phyloP scores from a whole-genome alignment of 768 basidiomycete genomes.

The Tulasnella sp. region DNA sequence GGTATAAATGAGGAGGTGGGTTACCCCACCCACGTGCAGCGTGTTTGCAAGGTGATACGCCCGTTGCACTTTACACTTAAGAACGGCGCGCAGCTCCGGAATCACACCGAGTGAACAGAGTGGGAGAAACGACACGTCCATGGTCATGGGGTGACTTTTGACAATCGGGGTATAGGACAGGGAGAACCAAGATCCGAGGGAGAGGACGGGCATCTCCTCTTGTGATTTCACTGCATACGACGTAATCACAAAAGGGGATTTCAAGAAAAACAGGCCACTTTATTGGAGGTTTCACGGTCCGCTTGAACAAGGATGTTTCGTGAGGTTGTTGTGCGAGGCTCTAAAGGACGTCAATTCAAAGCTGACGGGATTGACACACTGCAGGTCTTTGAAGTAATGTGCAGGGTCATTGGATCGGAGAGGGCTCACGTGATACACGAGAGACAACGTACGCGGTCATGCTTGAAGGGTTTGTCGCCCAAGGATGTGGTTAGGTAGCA shows the following conservation, averaged over 20 bases:
- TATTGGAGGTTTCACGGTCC: neutral
- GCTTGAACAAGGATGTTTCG: neutral
- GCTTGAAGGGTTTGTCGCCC: too few relatives aligned
- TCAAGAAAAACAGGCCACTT: neutral
- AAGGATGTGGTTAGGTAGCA: too few relatives aligned
- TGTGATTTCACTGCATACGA: neutral
- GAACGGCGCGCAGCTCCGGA: neutral
- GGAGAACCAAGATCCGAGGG: neutral
- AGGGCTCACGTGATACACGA: neutral
- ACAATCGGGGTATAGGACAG: neutral
- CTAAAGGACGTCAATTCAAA: neutral
- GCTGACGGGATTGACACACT: neutral
- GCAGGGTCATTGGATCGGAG: neutral
- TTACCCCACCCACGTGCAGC: constrained; percentile 20
- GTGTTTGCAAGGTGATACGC: constrained; percentile 21
- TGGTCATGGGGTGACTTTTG: neutral
- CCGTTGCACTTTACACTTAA: neutral
- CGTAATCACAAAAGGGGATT: neutral
- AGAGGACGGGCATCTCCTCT: neutral
- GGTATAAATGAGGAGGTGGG: neutral
- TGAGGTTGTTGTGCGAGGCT: neutral
- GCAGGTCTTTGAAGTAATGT: neutral
- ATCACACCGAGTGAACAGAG: neutral
- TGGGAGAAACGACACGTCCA: constrained; percentile 16
- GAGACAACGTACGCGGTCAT: too few relatives aligned